These are phyloP conservation scores for Medicago ruthenica DNA, from an alignment of 306 rosid genomes.

Conservation along the genomic window DNA sequence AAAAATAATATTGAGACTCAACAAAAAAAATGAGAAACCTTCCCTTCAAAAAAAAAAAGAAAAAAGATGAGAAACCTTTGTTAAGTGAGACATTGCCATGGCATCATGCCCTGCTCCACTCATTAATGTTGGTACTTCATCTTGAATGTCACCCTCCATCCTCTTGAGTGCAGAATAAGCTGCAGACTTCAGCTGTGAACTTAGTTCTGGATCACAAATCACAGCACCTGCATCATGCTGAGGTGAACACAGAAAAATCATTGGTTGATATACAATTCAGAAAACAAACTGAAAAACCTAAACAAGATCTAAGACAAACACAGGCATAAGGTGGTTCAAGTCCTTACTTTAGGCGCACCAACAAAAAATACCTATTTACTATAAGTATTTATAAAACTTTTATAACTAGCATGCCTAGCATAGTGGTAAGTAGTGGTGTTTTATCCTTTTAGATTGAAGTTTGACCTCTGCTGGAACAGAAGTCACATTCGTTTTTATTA, in stretches of 20 bases:
- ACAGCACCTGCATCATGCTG: constrained; percentile 97
- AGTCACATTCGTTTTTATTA: too few relatives aligned
- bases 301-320: not conserved
- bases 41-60: too few relatives aligned
- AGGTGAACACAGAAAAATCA: constrained; percentile 18
- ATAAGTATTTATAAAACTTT: not conserved
- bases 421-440: not conserved
- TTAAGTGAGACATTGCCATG: constrained; percentile 91
- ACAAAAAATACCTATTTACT: too few relatives aligned
- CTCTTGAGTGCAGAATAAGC: constrained; percentile 70
- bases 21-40: constrained; percentile 54
- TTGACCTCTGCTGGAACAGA: too few relatives aligned
- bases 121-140: constrained; percentile 76
- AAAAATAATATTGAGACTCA: not conserved
- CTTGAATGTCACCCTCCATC: constrained; percentile 76
- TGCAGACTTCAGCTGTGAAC: constrained; percentile 74
- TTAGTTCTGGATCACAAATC: constrained; percentile 77
- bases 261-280: not conserved
- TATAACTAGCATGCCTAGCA: not conserved
- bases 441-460: not conserved
- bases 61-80: constrained; percentile 63
- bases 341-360: not conserved
- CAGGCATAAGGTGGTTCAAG: not conserved
- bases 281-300: constrained; percentile 11
- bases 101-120: constrained; percentile 99